Percentiles rank a stretch among this genome's conserved stretches.
Conservation (phyloP, 2,329 filamentous ascomycete genomes). For the Colletotrichum gloeosporioides region DNA sequence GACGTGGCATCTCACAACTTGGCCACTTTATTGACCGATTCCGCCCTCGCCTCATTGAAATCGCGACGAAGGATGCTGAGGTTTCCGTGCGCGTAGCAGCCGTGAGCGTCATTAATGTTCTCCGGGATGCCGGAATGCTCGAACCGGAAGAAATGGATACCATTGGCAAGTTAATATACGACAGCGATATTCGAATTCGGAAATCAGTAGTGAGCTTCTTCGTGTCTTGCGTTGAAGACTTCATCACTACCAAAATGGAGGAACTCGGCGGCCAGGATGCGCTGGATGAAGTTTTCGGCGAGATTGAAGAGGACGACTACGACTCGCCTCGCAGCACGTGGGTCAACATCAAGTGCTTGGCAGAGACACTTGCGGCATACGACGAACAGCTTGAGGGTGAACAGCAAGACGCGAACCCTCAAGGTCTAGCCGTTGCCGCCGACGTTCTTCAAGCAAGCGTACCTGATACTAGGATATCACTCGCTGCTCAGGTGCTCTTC, state of each 20-base stretch:
- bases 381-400: slow-evolving; percentile 72
- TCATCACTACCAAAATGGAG: slow-evolving; percentile 80
- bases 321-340: slow-evolving; percentile 80
- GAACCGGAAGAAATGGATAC: slow-evolving; percentile 92
- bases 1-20: slow-evolving; percentile 80
- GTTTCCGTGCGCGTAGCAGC: slow-evolving; percentile 78
- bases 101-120: slow-evolving; percentile 80
- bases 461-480: slow-evolving; percentile 80
- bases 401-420: slow-evolving; percentile 47
- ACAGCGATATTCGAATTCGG: slow-evolving; percentile 82
- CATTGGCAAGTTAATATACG: slow-evolving; percentile 87
- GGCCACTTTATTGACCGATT: slow-evolving; percentile 95
- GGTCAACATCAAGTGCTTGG: slow-evolving; percentile 91
- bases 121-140: slow-evolving; percentile 84
- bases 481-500: slow-evolving; percentile 86
- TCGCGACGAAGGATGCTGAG: slow-evolving; percentile 87
- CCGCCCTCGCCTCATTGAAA: slow-evolving; percentile 85
- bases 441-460: slow-evolving; percentile 67
- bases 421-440: slow-evolving; percentile 55
- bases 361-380: slow-evolving; percentile 82
- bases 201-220: slow-evolving; percentile 93
- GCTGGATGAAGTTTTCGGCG: slow-evolving; percentile 76
- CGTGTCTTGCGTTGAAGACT: slow-evolving; percentile 82
- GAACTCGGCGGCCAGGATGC: slow-evolving; percentile 82
- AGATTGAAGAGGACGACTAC: slow-evolving; percentile 76